phyloP scores from a whole-genome alignment of 768 basidiomycete genomes.

The Cyclocybe cylindracea region DNA sequence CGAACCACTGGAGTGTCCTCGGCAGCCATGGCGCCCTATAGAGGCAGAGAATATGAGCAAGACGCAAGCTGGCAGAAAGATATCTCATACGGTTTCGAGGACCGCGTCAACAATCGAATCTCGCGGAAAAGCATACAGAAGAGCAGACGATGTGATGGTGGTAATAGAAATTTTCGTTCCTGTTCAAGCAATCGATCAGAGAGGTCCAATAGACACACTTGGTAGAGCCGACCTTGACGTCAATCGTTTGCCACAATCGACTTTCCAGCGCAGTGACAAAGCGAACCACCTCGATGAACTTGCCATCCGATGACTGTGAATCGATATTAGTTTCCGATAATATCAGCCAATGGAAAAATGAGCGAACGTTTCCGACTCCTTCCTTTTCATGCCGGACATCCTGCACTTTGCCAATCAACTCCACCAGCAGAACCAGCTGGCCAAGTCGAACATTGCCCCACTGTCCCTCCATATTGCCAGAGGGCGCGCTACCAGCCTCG shows the following conservation, averaged over 20 bases:
- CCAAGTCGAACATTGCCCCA: constrained; percentile 61
- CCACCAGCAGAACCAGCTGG: constrained; percentile 60
- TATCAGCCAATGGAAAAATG: background rate
- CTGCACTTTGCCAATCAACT: constrained; percentile 58
- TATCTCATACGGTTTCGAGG: constrained; percentile 57
- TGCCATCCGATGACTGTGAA: constrained; percentile 29
- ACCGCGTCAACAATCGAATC: constrained; percentile 61
- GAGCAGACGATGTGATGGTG: constrained; percentile 60
- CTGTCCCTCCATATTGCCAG: constrained; percentile 12
- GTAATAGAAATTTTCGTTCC: constrained; percentile 54
- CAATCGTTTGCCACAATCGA: constrained; percentile 54
- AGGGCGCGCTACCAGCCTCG: constrained; percentile 35
- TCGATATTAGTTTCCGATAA: background rate
- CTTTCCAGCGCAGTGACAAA: constrained; percentile 61
- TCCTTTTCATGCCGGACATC: constrained; percentile 43
- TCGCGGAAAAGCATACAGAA: constrained; percentile 64
- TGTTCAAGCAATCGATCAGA: constrained; percentile 21
- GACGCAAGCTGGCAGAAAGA: background rate
- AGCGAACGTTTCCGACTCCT: constrained; percentile 31
- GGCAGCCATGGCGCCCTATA: constrained; percentile 49
- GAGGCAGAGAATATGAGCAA: constrained; percentile 2
- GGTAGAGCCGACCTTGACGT: constrained; percentile 48
- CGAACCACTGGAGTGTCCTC: constrained; percentile 45
- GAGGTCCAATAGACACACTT: background rate
- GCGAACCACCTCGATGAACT: constrained; percentile 31